These are phyloP conservation scores for Rhododendron griersonianum DNA, from an alignment of 148 eudicot genomes.

Conservation along the genomic window DNA sequence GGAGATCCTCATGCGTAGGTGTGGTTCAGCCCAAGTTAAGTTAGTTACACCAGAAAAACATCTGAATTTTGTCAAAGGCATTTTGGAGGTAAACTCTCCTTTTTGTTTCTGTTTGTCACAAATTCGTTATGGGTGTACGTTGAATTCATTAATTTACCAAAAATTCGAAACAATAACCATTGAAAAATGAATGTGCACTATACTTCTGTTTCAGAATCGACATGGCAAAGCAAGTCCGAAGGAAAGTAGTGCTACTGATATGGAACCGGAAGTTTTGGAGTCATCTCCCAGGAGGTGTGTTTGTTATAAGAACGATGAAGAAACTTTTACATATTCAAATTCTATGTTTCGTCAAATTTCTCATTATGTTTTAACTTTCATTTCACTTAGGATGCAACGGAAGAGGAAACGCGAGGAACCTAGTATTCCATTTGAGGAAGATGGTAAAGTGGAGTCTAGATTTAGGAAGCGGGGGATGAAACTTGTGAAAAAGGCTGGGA, in stretches of 20 bases:
- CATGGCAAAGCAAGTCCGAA: slow-evolving; percentile 57
- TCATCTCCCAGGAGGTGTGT: slow-evolving; percentile 39
- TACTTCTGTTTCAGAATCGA: slow-evolving; percentile 50
- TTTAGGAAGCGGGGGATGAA: slow-evolving; percentile 33
- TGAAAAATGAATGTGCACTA: not conserved
- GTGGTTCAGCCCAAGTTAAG: slow-evolving; percentile 64
- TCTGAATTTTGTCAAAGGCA: slow-evolving; percentile 48
- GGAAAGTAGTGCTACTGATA: slow-evolving; percentile 33
- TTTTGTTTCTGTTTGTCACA: not conserved
- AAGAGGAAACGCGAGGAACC: slow-evolving; percentile 39
- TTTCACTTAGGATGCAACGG: slow-evolving; percentile 28
- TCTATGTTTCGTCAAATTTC: not conserved
- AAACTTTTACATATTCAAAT: not conserved
- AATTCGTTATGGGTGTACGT: not conserved
- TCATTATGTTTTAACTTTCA: not conserved
- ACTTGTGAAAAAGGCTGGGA: slow-evolving; percentile 11
- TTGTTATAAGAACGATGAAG: not conserved
- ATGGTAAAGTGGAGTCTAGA: slow-evolving; percentile 22
- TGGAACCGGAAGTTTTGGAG: slow-evolving; percentile 26
- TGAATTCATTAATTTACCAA: not conserved
- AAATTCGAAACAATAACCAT: not conserved
- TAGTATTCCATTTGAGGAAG: slow-evolving; percentile 22
- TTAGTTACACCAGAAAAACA: slow-evolving; percentile 58
- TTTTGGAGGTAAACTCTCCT: slow-evolving; percentile 45
- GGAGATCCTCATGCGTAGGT: slow-evolving; percentile 83